Base-by-base conservation (phyloP, 768 basidiomycete genomes). In the Auriculariales sp. region DNA sequence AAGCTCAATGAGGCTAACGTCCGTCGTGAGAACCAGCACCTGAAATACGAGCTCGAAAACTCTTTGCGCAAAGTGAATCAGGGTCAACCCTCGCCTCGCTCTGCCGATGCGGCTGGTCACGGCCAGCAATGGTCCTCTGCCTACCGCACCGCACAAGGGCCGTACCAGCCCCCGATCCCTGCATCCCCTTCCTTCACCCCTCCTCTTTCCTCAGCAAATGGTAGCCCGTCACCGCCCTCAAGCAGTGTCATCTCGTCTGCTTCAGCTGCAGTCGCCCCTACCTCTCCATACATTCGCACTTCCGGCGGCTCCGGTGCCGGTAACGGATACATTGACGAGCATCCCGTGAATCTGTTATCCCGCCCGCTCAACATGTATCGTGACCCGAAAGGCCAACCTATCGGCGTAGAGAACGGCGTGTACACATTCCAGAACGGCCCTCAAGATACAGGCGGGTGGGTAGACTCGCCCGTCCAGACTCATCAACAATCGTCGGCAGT, bases 1-100 rank as follows among this genome's bases (percentile, higher is more conserved):
- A 44, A 44, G 24, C 35, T 49, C 33, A 24, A 33, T 17, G 48
- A 49, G 48, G 27, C 35, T 28, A 35, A 49, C 34, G 27, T 49
- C n/a, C 35, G 24, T 25, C 35, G 22, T 15, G 39, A 44, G 19
- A 44, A 44, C 22, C 27, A 19, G 19, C 17, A 25, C 7, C 22
- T 44, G 3, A 12, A 19, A 4, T 44, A 24, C 39, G 39, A 44
- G 39, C 39, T 44, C 19, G 39, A 44, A 19, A n/a, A n/a, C n/a
- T 12, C 39, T 4, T 4, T 24, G 19, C 39, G 39, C 39, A 44
- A 44, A 25, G 12, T 25, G 11, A 5, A 22, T 19, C 39, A 19
- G 22, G 4, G 22, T 25, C 39, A 19, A 25, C 19, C 39, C 9
- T 11, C 39, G 19, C 39, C 39, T 19, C 39, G 27, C 9, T 22